These are phyloP conservation scores for Diplosphaera chodatii DNA, from an alignment of 139 green algal genomes.

Conservation along the genomic window DNA sequence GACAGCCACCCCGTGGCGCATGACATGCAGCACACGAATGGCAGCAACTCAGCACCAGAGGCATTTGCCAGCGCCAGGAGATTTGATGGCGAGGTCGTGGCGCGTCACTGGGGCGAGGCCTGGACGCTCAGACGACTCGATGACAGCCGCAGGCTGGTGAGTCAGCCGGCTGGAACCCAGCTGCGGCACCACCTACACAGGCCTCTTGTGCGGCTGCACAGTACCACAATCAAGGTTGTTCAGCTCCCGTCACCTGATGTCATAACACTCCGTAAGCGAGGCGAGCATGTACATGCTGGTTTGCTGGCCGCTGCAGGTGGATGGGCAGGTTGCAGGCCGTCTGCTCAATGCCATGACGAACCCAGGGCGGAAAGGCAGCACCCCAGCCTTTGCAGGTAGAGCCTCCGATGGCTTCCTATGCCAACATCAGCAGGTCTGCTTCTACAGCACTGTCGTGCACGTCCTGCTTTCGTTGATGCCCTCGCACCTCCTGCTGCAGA, in stretches of 20 bases:
- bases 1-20: too few species aligned
- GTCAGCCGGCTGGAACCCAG: background rate
- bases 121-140: background rate
- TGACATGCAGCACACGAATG: too few species aligned
- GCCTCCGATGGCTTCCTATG: too few species aligned
- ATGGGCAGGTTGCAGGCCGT: background rate
- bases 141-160: background rate
- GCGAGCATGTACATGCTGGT: too few species aligned
- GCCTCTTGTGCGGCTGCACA: too few species aligned
- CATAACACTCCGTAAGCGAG: too few species aligned
- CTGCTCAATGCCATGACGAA: background rate
- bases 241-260: too few species aligned
- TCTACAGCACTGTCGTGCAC: constrained; percentile 10
- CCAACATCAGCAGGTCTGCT: background rate
- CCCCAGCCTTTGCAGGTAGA: background rate
- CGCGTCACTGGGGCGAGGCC: background rate
- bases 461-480: background rate
- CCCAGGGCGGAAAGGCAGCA: too few species aligned
- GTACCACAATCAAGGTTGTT: too few species aligned
- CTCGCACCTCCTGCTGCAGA: background rate
- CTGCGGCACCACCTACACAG: too few species aligned
- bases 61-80: background rate
- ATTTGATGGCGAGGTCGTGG: background rate
- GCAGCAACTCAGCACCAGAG: too few species aligned
- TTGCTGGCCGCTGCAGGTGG: too few species aligned